Base-by-base conservation (phyloP, 345 rosid species). In the Physaria fendleri region DNA sequence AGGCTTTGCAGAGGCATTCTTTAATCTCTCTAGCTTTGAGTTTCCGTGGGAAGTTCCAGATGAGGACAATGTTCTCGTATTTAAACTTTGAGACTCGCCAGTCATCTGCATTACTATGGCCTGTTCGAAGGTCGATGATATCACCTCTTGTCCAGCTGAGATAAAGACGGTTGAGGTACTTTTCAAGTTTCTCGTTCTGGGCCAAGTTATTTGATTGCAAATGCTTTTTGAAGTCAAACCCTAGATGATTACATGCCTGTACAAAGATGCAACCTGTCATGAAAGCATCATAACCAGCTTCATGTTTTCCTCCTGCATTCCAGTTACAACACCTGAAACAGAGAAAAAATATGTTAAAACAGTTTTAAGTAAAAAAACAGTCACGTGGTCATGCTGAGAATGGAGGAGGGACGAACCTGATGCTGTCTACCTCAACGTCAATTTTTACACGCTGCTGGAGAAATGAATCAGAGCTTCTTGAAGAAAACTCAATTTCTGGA, bases 241-340 rank as follows among this genome's bases (percentile, higher is more conserved):
- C 97, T 6, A 87, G 71, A 71, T 79, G 81, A 76, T 73, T 76
- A 75, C 95, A 89, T 57, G 88, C 78, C 79, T 93, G 94, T 2
- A 92, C 88, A 67, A 93, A 93, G 59, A 89, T 51, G 55, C 95
- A 89, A 11, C 99, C 97, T 33, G 99, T 89, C 99, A 93, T 89
- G 78, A 93, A 93, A 67, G 97, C 99, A 93, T 93, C 99, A 74
- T 87, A 93, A 33, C 99, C 99, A 6, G 99, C 97, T 71, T 93
- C 99, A 59, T 93, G 99, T 72, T 87, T 93, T 21, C 65, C 87
- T 72, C 99, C 97, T 51, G 87, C 69, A 60, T 69, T 82, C 97
- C 95, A 93, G 49, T 73, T 68, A 50, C 85, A 75, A 49, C 72
- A 84, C 77, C 99, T 93, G 94, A 58, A 71, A 48, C 41, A 48